Evolutionary conservation across 306 rosid genomes (phyloP).

Genomic region (Alnus glutinosa): DNA sequence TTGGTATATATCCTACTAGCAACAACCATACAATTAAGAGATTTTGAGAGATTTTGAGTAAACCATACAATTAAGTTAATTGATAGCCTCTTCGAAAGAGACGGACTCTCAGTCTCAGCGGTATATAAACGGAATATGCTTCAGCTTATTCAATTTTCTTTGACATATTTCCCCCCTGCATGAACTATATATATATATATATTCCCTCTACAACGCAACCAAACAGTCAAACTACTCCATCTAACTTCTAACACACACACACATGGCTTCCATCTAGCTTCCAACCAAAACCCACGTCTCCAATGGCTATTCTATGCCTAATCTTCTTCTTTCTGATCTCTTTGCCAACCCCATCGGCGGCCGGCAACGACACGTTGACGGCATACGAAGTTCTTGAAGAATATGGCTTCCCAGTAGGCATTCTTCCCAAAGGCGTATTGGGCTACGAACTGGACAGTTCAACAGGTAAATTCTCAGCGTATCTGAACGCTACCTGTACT

Average conservation of each 20-base stretch:
- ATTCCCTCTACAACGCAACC: not conserved
- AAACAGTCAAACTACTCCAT: constrained; percentile 15
- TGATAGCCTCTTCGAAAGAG: not conserved
- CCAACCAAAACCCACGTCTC: constrained; percentile 15
- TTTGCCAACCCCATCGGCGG: constrained; percentile 20
- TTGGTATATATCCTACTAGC: no score
- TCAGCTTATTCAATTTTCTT: not conserved
- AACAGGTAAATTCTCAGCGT: constrained; percentile 52
- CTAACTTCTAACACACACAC: not conserved
- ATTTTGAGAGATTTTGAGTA: no score
- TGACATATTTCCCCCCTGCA: not conserved
- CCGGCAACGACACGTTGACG: constrained; percentile 16
- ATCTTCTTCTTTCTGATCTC: constrained; percentile 28
- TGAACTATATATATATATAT: not conserved
- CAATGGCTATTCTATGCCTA: constrained; percentile 14
- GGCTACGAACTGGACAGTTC: constrained; percentile 45
- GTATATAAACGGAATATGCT: not conserved
- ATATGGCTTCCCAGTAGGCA: constrained; percentile 51
- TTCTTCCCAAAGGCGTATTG: constrained; percentile 51
- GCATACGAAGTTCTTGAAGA: constrained; percentile 47
- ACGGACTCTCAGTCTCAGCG: not conserved
- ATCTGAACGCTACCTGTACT: constrained; percentile 40
- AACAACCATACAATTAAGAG: no score
- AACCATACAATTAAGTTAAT: no score
- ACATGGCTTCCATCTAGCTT: not conserved